A percentile compares a stretch with the other conserved stretches of the same genome.
phyloP scores from a whole-genome alignment of 164 flowering plant species.

The Akebia trifoliata region DNA sequence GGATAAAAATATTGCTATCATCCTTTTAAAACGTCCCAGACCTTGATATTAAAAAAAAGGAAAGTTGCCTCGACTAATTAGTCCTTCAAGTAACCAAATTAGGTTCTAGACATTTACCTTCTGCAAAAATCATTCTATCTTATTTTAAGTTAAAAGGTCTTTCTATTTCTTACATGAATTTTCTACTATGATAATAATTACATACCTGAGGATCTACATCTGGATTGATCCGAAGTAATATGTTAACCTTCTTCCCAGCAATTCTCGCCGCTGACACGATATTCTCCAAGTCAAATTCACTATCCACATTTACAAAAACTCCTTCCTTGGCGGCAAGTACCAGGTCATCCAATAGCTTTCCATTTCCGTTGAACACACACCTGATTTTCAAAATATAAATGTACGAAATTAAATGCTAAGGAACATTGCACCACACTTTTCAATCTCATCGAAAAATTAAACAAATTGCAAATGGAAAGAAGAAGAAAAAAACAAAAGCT shows the following conservation, averaged over 20 bases:
- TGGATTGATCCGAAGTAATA: conserved; percentile 90
- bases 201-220: conserved; percentile 98
- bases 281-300: conserved; percentile 94
- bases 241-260: conserved; percentile 69
- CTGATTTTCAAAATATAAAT: conserved; percentile 26
- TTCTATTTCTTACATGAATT: neutral
- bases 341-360: conserved; percentile 85
- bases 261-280: conserved; percentile 79
- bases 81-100: no score
- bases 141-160: no score
- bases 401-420: neutral
- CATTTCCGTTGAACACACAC: conserved; percentile 95
- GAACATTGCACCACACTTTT: no score
- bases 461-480: no score
- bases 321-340: conserved; percentile 87
- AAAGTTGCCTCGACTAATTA: no score
- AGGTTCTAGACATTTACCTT: no score
- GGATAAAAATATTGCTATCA: no score
- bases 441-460: no score
- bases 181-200: neutral
- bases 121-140: no score
- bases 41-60: no score
- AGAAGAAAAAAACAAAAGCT: no score
- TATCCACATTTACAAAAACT: conserved; percentile 89
- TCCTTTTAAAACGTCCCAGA: no score